Evolutionary conservation across 2,329 filamentous ascomycete genomes (phyloP), one percentile per base, ranked within the genome.

Genomic region (Diaporthe ampelina): DNA sequence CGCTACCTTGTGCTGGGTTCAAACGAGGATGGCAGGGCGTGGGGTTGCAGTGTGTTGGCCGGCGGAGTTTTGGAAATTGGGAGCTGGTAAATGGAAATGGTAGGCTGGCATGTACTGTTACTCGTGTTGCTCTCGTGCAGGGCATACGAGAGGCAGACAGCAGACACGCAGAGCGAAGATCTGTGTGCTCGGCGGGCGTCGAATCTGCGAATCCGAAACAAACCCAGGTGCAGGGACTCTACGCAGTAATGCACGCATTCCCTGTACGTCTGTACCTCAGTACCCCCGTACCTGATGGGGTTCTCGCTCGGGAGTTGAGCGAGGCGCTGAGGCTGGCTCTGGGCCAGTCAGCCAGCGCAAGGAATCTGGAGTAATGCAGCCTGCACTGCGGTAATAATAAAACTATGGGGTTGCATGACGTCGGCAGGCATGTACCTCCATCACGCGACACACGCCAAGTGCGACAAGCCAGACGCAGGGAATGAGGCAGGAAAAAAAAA

Each of bases 401-500:
- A 61, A 65, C 29, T 54, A 35, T 32, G 43, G 48, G 15, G 52
- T 70, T 70, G 70, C 59, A 61, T 72, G 70, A 72, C 70, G 70
- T 72, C 70, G 70, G 57, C 57, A 63, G 57, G 24, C 57, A 63
- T 50, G 70, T 56, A 72, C 59, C 26, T 3, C 57, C 57, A 59
- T 72, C 70, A 63, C 70, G 57, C 57, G 70, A 72, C 70, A 70
- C 37, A 37, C n/a, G 52, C 68, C 54, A 70, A 48, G 54, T 58
- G 68, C 37, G 29, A 37, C 54, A 50, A 54, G 57, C 50, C 70
- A 72, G 54, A 72, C 35, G 48, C 57, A 72, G 52, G 57, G 54
- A 26, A 61, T 10, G 35, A 26, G 24, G 32, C 6, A 8, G 15
- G 21, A 13, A 29, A 19, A 56, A 50, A 26, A 50, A 52, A 50